Evolutionary conservation across 2,329 filamentous ascomycete species (phyloP).

Genomic region (Cercospora berteroae): DNA sequence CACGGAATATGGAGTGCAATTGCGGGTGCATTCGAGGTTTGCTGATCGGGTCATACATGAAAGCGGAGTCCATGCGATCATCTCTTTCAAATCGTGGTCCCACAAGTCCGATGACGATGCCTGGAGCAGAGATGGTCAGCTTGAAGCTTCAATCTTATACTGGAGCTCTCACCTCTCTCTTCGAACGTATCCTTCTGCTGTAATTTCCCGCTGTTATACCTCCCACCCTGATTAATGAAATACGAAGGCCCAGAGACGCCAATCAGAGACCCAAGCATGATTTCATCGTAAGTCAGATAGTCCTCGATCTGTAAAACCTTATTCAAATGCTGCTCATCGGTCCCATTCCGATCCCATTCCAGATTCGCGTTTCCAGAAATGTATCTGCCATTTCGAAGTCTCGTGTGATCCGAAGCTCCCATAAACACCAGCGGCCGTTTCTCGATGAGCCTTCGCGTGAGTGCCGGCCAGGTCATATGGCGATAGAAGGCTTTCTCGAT

Average conservation of each 20-base stretch:
- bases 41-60: conserved; percentile 24
- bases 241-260: conserved; percentile 33
- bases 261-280: conserved; percentile 36
- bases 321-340: conserved; percentile 24
- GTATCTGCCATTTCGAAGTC: conserved; percentile 30
- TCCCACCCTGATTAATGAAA: conserved; percentile 36
- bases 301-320: conserved; percentile 24
- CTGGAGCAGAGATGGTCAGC: neutral
- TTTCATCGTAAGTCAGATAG: conserved; percentile 39
- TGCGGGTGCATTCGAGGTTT: conserved; percentile 21
- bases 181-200: conserved; percentile 24
- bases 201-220: conserved; percentile 26
- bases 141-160: neutral
- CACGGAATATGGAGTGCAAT: conserved; percentile 16
- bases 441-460: conserved; percentile 32
- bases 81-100: conserved; percentile 36
- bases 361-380: conserved; percentile 2
- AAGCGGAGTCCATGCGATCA: conserved; percentile 34
- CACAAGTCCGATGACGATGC: conserved; percentile 36
- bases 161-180: conserved; percentile 16
- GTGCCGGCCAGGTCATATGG: conserved; percentile 24
- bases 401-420: conserved; percentile 28
- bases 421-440: conserved; percentile 36
- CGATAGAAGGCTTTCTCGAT: conserved; percentile 34
- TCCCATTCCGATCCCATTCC: conserved; percentile 36